Evolutionary conservation across 225 moss, liverwort and hornwort species (phyloP).

Genomic region (Bryoerythrophyllum caledonicum): DNA sequence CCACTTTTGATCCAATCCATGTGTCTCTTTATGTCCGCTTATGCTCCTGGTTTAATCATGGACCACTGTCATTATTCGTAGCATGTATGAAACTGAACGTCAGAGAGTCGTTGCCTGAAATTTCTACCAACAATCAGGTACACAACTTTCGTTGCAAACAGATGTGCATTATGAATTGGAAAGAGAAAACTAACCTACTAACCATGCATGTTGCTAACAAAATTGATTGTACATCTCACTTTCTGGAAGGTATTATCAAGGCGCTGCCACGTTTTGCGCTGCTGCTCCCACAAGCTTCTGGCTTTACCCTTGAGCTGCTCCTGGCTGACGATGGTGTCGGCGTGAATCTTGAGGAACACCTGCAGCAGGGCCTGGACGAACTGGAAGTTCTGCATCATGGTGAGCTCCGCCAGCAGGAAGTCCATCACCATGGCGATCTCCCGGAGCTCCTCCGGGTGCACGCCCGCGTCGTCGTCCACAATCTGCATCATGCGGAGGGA

Average conservation of each 20-base stretch:
- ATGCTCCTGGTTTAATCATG: neutral
- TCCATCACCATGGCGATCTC: slow-evolving; percentile 82
- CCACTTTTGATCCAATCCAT: slow-evolving; percentile 15
- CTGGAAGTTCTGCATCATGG: slow-evolving; percentile 82
- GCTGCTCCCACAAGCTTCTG: slow-evolving; percentile 64
- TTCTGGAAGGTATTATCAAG: slow-evolving; percentile 84
- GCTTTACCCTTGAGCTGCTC: slow-evolving; percentile 70
- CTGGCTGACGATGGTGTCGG: slow-evolving; percentile 64
- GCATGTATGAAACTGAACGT: too few relatives aligned
- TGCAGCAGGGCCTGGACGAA: slow-evolving; percentile 84
- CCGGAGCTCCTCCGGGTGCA: slow-evolving; percentile 53
- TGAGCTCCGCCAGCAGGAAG: slow-evolving; percentile 70
- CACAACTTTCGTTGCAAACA: neutral
- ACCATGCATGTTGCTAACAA: slow-evolving; percentile 62
- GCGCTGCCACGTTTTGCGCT: slow-evolving; percentile 74
- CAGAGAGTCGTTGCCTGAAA: neutral
- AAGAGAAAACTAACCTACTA: slow-evolving; percentile 22
- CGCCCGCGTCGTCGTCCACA: slow-evolving; percentile 53
- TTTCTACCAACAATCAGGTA: neutral
- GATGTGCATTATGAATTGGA: neutral
- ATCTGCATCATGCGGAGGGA: slow-evolving; percentile 88
- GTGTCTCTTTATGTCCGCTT: neutral
- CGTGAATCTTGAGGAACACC: slow-evolving; percentile 91
- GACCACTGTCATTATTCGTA: neutral
- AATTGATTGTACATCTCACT: slow-evolving; percentile 78